These are phyloP conservation scores for Citrullus colocynthis DNA, from an alignment of 306 rosid species.

Conservation along the genomic window DNA sequence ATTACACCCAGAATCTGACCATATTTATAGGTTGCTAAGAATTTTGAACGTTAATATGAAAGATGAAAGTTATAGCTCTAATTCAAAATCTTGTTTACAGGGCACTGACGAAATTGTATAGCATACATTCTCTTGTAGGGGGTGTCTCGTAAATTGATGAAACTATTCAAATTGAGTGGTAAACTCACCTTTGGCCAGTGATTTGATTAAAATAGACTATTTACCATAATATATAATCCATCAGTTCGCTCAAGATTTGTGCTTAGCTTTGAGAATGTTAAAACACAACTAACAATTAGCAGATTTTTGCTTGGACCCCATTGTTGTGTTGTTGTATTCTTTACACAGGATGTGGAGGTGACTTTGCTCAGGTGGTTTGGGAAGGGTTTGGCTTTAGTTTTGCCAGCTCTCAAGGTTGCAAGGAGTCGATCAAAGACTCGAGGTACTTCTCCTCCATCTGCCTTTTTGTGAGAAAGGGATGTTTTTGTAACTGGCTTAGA, in stretches of 20 bases:
- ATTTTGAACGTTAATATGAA: slow-evolving; percentile 38
- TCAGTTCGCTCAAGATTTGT: neutral
- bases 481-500: no score
- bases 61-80: slow-evolving; percentile 26
- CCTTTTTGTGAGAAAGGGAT: no score
- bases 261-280: neutral
- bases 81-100: neutral
- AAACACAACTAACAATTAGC: neutral
- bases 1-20: slow-evolving; percentile 28
- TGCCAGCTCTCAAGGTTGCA: no score
- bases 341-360: no score
- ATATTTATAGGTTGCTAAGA: slow-evolving; percentile 35
- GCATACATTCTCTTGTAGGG: neutral
- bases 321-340: no score
- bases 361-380: no score
- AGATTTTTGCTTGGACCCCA: no score
- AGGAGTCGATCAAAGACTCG: no score
- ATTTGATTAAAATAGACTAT: neutral
- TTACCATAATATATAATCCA: neutral
- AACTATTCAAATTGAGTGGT: neutral
- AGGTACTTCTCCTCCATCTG: no score
- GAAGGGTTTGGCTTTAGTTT: no score
- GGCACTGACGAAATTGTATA: neutral
- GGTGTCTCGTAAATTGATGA: neutral
- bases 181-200: neutral